Base-by-base conservation (phyloP, 805 yeast species). In the Kodamaea kaohsiungensis region DNA sequence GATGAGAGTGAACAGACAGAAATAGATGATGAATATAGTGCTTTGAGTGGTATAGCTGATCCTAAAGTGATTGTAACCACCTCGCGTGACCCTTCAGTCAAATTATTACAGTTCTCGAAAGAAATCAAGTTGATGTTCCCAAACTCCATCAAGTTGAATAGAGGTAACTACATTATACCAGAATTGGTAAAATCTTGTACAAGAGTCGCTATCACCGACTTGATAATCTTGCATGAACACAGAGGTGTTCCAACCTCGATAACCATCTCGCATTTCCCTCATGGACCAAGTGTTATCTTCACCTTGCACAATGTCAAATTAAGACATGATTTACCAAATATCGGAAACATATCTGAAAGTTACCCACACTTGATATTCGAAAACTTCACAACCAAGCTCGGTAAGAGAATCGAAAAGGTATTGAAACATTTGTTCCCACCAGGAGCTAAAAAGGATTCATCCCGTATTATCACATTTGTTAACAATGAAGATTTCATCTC, bases 181-280 rank as follows among this genome's bases (percentile, higher is more conserved):
- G 87, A 88, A 50, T 73, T 95, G 46, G 96, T 91, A 2, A 83
- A 86, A 47, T 90, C 96, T 0, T 91, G 98, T 71, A 82, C 88
- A 55, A 75, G 86, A 51, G 85, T 93, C 0, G 89, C 88, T 15
- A 84, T 93, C 8, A 87, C 95, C 1, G 99, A 95, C 68, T 73
- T 95, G 61, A 77, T 95, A 19, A 80, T 95, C 2, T 73, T 95
- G 18, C 98, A 95, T 68, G 99, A 95, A 68, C 99, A 95, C 72
- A 82, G 99, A 72, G 99, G 99, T 82, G 93, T 90, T 0, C 99
- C 99, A 51, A 92, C 97, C 0, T 89, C 97, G 1, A 65, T 95
- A 56, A 93, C 98, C 0, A 75, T 95, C 25, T 87, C 95, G 35
- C 99, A 95, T 76, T 89, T 95, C 69, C 99, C 99, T 3, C 97